A percentile compares a stretch with the other conserved stretches of the same genome.
Evolutionary conservation across 1,284 basidiomycete genomes (phyloP).

Genomic region (Ceratobasidium sp.): DNA sequence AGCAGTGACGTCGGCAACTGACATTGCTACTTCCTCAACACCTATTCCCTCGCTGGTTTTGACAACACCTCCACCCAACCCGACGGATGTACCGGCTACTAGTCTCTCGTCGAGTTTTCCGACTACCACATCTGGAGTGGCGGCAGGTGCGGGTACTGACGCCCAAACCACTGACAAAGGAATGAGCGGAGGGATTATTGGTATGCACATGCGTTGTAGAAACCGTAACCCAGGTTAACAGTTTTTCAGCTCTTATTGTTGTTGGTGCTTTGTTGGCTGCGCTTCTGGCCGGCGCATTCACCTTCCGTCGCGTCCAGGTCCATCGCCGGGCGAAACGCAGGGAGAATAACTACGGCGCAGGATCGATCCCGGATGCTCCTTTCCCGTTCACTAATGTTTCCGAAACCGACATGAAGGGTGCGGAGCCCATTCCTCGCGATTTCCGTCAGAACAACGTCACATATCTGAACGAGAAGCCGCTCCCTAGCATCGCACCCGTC

Average conservation of each 20-base stretch:
- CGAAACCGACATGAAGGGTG: constrained; percentile 34
- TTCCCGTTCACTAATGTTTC: constrained; percentile 41
- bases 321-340: constrained; percentile 33
- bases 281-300: constrained; percentile 33
- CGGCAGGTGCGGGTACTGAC: constrained; percentile 1
- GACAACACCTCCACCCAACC: background rate
- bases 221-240: background rate
- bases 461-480: constrained; percentile 9
- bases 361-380: constrained; percentile 16
- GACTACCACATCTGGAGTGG: constrained; percentile 3
- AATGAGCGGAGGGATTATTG: constrained; percentile 39
- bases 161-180: constrained; percentile 2
- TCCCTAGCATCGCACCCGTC: constrained; percentile 30
- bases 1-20: constrained; percentile 11
- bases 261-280: constrained; percentile 37
- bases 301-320: constrained; percentile 34
- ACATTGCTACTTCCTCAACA: background rate
- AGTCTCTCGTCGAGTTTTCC: background rate
- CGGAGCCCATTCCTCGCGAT: constrained; percentile 15
- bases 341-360: constrained; percentile 33
- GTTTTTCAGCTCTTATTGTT: constrained; percentile 34
- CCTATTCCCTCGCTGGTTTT: background rate
- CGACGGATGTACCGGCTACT: background rate
- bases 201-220: constrained; percentile 8
- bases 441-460: constrained; percentile 7